These are phyloP conservation scores for Cylindrotheca closterium DNA, from an alignment of 108 stramenopile species.

Conservation along the genomic window DNA sequence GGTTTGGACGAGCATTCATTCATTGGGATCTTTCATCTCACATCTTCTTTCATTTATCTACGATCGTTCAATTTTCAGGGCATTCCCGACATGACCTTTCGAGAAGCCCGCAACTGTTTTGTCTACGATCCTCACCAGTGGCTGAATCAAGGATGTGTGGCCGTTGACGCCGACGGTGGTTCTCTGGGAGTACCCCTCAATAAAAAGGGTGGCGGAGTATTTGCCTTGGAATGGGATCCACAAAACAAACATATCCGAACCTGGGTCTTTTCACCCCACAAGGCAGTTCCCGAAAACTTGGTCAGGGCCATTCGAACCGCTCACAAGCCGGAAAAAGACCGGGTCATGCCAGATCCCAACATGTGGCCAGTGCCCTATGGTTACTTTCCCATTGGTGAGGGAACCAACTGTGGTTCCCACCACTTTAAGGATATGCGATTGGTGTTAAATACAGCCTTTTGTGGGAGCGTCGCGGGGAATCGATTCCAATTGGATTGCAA, in stretches of 20 bases:
- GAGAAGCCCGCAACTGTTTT: slow-evolving; percentile 73
- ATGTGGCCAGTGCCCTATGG: slow-evolving; percentile 86
- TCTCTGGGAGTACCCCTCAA: slow-evolving; percentile 80
- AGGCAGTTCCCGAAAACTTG: slow-evolving; percentile 70
- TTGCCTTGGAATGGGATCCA: slow-evolving; percentile 89
- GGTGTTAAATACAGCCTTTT: slow-evolving; percentile 88
- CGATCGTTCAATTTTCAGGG: slow-evolving; percentile 10
- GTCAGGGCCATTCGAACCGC: slow-evolving; percentile 63
- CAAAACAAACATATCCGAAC: slow-evolving; percentile 73
- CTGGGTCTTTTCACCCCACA: slow-evolving; percentile 89
- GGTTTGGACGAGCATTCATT: neutral
- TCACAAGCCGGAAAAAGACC: slow-evolving; percentile 22
- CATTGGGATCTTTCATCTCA: too few species aligned
- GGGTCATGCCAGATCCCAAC: slow-evolving; percentile 78
- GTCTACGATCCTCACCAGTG: slow-evolving; percentile 91
- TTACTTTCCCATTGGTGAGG: slow-evolving; percentile 78
- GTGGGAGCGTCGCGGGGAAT: slow-evolving; percentile 86
- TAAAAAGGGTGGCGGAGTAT: slow-evolving; percentile 85
- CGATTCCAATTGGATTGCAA: slow-evolving; percentile 75
- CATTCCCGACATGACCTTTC: slow-evolving; percentile 43
- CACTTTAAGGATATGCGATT: slow-evolving; percentile 88
- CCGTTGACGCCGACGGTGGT: slow-evolving; percentile 56
- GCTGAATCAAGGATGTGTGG: slow-evolving; percentile 93
- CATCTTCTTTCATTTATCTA: neutral
- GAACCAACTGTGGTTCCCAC: slow-evolving; percentile 63